phyloP scores from a whole-genome alignment of 139 green algal genomes.

The Diplosphaera chodatii region DNA sequence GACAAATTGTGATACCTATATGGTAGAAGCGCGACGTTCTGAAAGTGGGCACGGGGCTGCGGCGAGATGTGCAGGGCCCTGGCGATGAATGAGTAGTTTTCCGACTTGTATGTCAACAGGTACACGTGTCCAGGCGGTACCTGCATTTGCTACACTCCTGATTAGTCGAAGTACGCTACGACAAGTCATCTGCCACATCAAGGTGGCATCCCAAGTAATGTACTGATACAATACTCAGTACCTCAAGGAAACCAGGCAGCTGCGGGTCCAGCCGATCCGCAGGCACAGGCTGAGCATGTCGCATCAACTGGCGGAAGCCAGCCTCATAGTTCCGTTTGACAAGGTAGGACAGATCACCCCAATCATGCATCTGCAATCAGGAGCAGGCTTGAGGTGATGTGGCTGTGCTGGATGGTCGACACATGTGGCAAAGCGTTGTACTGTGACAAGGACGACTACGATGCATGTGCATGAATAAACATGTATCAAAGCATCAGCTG shows the following conservation, averaged over 20 bases:
- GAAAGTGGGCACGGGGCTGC: slow-evolving; percentile 27
- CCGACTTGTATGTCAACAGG: slow-evolving; percentile 17
- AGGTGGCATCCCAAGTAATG: too few relatives aligned
- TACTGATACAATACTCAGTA: too few relatives aligned
- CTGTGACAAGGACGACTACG: too few relatives aligned
- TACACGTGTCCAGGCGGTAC: slow-evolving; percentile 8
- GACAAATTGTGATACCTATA: slow-evolving; percentile 9
- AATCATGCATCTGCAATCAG: slow-evolving; percentile 12
- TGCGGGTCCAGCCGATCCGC: too few relatives aligned
- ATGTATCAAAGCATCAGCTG: too few relatives aligned
- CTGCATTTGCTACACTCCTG: background rate
- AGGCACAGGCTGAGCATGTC: background rate
- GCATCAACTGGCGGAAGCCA: background rate
- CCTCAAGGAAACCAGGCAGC: too few relatives aligned
- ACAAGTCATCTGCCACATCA: too few relatives aligned
- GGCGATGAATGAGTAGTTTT: slow-evolving; percentile 20
- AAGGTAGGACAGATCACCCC: slow-evolving; percentile 25
- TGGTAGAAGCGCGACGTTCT: slow-evolving; percentile 17
- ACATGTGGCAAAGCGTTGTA: too few relatives aligned
- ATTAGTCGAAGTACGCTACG: background rate
- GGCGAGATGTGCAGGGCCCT: slow-evolving; percentile 28
- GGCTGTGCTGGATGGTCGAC: too few relatives aligned
- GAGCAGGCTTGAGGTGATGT: too few relatives aligned
- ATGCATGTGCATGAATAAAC: too few relatives aligned
- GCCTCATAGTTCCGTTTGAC: slow-evolving; percentile 8